Base-by-base conservation (phyloP, 306 rosid genomes). In the Prunus davidiana region DNA sequence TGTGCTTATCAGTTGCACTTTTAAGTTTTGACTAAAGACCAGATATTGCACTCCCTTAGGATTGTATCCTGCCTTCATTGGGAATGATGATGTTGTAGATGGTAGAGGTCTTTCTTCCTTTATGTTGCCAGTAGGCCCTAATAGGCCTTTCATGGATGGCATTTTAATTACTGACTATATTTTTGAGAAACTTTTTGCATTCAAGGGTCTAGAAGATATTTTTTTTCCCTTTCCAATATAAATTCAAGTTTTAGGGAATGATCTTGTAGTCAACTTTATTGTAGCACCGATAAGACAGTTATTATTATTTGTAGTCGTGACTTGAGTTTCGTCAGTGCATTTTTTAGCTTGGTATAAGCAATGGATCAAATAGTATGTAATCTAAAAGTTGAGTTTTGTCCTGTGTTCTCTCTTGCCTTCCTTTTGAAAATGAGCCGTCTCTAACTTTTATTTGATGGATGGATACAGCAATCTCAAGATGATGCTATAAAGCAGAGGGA, bases 401-500 rank as follows among this genome's bases (percentile, higher is more conserved):
- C 25, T 63, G 20, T 65, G 16, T 72, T 69, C 54, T 68, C 32
- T 71, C 43, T 81, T 62, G 54, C 25, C 63, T 16, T 78, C 51
- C 63, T 66, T 24, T 28, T 28, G 71, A 24, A 60, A 73, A 73
- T 60, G 45, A 63, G 61, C 55, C 67, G 47, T 80, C 56, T 75
- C 49, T 25, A 15, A 52, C 38, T 81, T 74, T 54, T 25, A 46
- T 77, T 77, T 76, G 54, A 67, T 87, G 74, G 76, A 67, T 70
- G 69, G 20, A 47, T 56, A 30, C 71, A 95, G 99, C 69, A 93
- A 80, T 89, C 97, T 82, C 97, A 92, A 85, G 99, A 92, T 55
- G 99, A 95, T 64, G 97, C 99, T 28, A 78, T 87, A 54, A 95
- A 87, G 86, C 97, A 90, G 78, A 95, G 92, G 84, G 99, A 92